A percentile compares a stretch with the other conserved stretches of the same genome.
These are phyloP conservation scores for Yamadazyma sp. DNA, from an alignment of 1,139 yeast species.

Conservation along the genomic window DNA sequence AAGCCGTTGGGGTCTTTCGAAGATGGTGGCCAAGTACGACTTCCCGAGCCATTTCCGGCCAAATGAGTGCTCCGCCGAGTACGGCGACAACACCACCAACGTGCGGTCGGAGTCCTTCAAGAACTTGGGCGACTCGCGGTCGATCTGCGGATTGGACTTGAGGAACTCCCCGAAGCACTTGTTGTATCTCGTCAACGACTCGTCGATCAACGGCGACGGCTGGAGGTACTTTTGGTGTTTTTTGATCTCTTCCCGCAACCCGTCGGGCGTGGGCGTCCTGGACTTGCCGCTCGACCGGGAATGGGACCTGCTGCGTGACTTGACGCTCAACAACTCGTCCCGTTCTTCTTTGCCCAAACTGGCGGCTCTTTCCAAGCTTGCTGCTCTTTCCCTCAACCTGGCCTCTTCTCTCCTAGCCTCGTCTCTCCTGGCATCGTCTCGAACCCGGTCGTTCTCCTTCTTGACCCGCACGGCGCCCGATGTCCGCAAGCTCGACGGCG, in stretches of 20 bases:
- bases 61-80: conserved; percentile 66
- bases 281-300: conserved; percentile 5
- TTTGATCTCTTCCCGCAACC: conserved; percentile 7
- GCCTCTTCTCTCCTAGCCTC: background rate
- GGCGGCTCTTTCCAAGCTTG: background rate
- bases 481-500: conserved; percentile 21
- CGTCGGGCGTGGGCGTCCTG: conserved; percentile 8
- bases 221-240: conserved; percentile 22
- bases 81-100: conserved; percentile 57
- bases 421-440: background rate
- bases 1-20: conserved; percentile 81
- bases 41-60: conserved; percentile 78
- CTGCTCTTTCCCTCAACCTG: background rate
- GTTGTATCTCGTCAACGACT: conserved; percentile 38
- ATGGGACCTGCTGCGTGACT: conserved; percentile 8
- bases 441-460: conserved; percentile 9
- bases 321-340: conserved; percentile 1
- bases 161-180: conserved; percentile 49
- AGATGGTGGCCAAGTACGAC: conserved; percentile 65
- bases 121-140: conserved; percentile 49
- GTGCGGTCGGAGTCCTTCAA: conserved; percentile 49
- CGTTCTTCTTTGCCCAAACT: conserved; percentile 3
- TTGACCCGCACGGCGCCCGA: conserved; percentile 22
- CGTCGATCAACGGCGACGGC: conserved; percentile 37
- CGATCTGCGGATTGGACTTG: conserved; percentile 55